These are phyloP conservation scores for Colletotrichum sp. DNA, from an alignment of 2,329 filamentous ascomycete genomes.

Conservation along the genomic window DNA sequence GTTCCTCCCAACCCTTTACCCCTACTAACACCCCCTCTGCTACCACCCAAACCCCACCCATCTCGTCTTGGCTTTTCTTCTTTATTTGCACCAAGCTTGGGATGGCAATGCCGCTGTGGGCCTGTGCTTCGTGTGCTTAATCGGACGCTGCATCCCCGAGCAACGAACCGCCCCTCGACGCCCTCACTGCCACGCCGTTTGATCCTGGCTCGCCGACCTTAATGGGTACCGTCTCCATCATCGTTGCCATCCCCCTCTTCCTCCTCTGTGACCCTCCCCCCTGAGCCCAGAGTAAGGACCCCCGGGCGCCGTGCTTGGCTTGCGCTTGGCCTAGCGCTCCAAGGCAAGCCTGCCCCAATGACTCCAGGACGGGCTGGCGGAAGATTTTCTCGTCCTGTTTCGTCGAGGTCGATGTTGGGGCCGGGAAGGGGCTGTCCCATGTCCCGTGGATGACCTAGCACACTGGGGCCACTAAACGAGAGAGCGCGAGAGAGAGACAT, in stretches of 20 bases:
- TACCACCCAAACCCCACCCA: neutral
- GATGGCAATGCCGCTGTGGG: slow-evolving; percentile 24
- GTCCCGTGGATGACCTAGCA: neutral
- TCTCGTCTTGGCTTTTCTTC: slow-evolving; percentile 21
- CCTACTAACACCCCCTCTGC: neutral
- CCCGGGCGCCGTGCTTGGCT: slow-evolving; percentile 4
- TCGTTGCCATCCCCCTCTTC: neutral
- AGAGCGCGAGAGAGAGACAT: neutral
- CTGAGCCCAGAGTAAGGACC: neutral
- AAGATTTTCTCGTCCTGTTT: slow-evolving; percentile 22
- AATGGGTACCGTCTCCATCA: neutral
- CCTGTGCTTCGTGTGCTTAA: slow-evolving; percentile 24
- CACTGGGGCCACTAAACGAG: neutral
- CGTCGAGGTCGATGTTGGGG: slow-evolving; percentile 14
- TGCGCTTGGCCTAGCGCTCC: slow-evolving; percentile 3
- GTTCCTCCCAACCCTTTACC: slow-evolving; percentile 2
- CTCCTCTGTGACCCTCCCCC: neutral
- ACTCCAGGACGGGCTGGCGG: slow-evolving; percentile 15
- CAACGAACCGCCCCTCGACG: slow-evolving; percentile 3
- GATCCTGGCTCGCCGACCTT: neutral
- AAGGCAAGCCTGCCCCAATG: neutral
- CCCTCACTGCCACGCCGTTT: neutral
- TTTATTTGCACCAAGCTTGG: slow-evolving; percentile 22
- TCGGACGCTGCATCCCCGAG: slow-evolving; percentile 20
- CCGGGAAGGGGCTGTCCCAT: slow-evolving; percentile 15